Conservation (phyloP, 495 filamentous ascomycete genomes). For the Xeromyces bisporus region DNA sequence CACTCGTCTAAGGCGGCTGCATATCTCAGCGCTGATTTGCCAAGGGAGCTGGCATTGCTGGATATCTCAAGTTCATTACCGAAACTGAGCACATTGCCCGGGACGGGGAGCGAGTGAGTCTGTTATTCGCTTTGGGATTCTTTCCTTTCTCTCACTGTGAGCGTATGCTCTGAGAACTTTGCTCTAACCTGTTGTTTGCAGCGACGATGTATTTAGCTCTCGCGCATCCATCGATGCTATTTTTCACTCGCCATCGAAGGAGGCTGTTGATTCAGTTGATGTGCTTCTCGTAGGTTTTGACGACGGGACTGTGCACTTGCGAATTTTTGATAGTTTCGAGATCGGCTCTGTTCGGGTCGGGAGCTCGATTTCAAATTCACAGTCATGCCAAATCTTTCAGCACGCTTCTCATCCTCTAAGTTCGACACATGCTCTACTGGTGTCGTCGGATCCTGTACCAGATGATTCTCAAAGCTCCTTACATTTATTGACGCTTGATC, state of each 20-base stretch:
- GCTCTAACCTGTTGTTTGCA: slow-evolving; percentile 13
- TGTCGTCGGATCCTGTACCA: slow-evolving; percentile 19
- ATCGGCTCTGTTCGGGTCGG: slow-evolving; percentile 48
- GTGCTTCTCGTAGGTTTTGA: slow-evolving; percentile 65
- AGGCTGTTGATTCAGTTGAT: slow-evolving; percentile 57
- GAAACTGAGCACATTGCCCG: slow-evolving; percentile 55
- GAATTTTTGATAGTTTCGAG: slow-evolving; percentile 80
- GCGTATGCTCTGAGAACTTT: neutral
- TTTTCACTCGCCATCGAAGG: slow-evolving; percentile 42
- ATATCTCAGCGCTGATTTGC: slow-evolving; percentile 44
- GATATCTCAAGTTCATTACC: slow-evolving; percentile 70
- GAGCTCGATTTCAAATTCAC: slow-evolving; percentile 4
- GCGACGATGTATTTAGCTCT: slow-evolving; percentile 55
- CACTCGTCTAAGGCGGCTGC: slow-evolving; percentile 22
- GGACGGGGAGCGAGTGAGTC: slow-evolving; percentile 27
- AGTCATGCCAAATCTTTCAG: slow-evolving; percentile 15
- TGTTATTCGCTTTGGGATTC: slow-evolving; percentile 1
- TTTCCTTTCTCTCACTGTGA: neutral
- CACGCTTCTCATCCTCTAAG: slow-evolving; percentile 59
- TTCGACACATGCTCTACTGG: slow-evolving; percentile 60
- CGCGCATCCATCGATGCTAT: slow-evolving; percentile 54
- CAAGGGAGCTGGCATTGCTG: slow-evolving; percentile 56
- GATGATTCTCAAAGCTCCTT: slow-evolving; percentile 16
- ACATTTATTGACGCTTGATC: slow-evolving; percentile 58
- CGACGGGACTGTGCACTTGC: slow-evolving; percentile 63